phyloP scores from a whole-genome alignment of 116 monocot species.

The Trichopus zeylanicus region DNA sequence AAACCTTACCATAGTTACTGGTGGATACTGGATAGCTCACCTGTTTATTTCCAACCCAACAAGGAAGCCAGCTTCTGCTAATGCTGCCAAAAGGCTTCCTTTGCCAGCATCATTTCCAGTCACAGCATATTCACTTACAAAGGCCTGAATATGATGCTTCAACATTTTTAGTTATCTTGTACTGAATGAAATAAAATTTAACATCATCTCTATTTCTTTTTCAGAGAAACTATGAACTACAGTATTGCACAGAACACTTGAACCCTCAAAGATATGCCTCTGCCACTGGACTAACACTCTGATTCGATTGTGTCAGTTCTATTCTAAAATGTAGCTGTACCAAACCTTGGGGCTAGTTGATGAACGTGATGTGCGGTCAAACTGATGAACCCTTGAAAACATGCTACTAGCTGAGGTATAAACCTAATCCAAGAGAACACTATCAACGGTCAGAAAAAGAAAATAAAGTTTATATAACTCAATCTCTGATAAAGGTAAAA shows the following conservation, averaged over 20 bases:
- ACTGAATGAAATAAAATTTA: not conserved
- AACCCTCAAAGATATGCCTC: too few species aligned
- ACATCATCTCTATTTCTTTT: too few species aligned
- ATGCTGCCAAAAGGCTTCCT: constrained; percentile 76
- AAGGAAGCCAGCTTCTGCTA: constrained; percentile 88
- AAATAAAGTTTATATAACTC: not conserved
- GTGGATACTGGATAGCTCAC: constrained; percentile 15
- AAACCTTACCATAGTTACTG: not conserved
- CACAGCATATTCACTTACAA: constrained; percentile 97
- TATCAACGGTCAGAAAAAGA: not conserved
- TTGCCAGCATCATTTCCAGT: constrained; percentile 76
- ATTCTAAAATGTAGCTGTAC: not conserved
- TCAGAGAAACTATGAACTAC: too few species aligned
- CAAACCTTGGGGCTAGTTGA: constrained; percentile 72
- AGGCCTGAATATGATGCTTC: constrained; percentile 40
- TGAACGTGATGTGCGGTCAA: constrained; percentile 43
- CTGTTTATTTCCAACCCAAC: constrained; percentile 93
- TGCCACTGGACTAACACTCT: too few species aligned
- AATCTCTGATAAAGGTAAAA: not conserved
- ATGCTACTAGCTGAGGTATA: constrained; percentile 63
- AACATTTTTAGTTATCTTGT: not conserved
- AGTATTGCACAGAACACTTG: too few species aligned
- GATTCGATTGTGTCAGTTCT: too few species aligned
- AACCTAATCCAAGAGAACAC: constrained; percentile 35
- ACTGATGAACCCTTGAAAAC: constrained; percentile 63